Evolutionary conservation across 257 asterid species (phyloP).

Genomic region (Jasminum sambac): DNA sequence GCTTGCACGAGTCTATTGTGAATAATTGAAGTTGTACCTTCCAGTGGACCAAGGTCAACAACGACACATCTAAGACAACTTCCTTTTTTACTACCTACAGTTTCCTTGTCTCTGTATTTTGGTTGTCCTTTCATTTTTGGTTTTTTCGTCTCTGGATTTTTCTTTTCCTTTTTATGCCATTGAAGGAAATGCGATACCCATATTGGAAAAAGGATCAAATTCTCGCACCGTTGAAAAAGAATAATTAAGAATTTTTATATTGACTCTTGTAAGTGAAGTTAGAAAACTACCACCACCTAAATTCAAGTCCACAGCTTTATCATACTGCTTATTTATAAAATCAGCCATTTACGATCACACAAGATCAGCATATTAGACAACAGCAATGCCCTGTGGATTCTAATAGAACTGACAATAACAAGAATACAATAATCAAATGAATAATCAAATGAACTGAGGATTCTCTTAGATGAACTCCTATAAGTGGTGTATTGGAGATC

Average conservation of each 20-base stretch:
- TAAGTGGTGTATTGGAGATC: background rate
- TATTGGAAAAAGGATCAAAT: background rate
- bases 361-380: background rate
- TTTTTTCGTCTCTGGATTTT: background rate
- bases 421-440: background rate
- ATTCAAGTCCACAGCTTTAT: background rate
- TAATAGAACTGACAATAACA: background rate
- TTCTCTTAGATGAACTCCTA: background rate
- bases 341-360: background rate
- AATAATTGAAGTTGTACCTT: too few species aligned
- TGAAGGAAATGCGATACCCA: background rate
- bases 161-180: background rate
- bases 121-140: background rate
- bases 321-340: background rate
- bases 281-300: background rate
- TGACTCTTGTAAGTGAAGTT: background rate
- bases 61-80: conserved; percentile 2
- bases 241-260: background rate
- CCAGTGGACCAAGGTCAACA: background rate
- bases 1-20: background rate
- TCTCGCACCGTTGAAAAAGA: background rate
- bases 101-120: background rate
- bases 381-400: background rate
- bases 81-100: background rate
- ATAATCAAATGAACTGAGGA: background rate